A percentile compares a stretch with the other conserved stretches of the same genome.
phyloP scores from a whole-genome alignment of 2,329 filamentous ascomycete species.

The Microdochium trichocladiopsis region DNA sequence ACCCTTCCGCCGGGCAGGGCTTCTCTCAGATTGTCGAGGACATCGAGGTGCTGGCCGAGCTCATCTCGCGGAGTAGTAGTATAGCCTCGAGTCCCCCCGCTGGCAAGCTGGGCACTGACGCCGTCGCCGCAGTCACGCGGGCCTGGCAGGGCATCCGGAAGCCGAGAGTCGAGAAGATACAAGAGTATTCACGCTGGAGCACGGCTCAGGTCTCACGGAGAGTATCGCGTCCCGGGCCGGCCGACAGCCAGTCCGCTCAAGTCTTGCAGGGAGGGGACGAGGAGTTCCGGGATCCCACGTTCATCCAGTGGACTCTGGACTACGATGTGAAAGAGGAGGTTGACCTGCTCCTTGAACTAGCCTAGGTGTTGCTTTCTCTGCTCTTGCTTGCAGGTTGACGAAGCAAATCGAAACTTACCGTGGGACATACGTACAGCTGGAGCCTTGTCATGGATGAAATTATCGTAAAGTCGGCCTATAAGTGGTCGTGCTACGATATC shows the following conservation, averaged over 20 bases:
- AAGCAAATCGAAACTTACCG: too few relatives aligned
- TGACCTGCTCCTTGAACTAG: too few relatives aligned
- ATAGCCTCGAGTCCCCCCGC: too few relatives aligned
- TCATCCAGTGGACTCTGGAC: not conserved
- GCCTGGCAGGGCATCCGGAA: slow-evolving; percentile 11
- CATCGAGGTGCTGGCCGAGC: slow-evolving; percentile 3
- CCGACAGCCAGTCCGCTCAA: too few relatives aligned
- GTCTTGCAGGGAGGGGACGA: not conserved
- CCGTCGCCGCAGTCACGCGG: not conserved
- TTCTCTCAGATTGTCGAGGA: slow-evolving; percentile 24
- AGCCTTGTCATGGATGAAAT: too few relatives aligned
- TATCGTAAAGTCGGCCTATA: too few relatives aligned
- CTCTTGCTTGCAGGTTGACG: too few relatives aligned
- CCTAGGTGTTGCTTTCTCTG: too few relatives aligned
- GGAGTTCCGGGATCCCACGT: not conserved
- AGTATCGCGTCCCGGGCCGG: too few relatives aligned
- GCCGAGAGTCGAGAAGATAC: slow-evolving; percentile 7
- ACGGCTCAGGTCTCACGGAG: not conserved
- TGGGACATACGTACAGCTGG: too few relatives aligned
- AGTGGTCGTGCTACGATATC: too few relatives aligned
- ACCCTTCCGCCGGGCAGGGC: slow-evolving; percentile 23
- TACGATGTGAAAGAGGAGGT: not conserved
- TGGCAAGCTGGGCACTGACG: too few relatives aligned
- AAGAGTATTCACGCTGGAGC: not conserved
- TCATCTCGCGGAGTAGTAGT: not conserved